phyloP scores from a whole-genome alignment of 2,329 filamentous ascomycete species.

The Hortaea werneckii region DNA sequence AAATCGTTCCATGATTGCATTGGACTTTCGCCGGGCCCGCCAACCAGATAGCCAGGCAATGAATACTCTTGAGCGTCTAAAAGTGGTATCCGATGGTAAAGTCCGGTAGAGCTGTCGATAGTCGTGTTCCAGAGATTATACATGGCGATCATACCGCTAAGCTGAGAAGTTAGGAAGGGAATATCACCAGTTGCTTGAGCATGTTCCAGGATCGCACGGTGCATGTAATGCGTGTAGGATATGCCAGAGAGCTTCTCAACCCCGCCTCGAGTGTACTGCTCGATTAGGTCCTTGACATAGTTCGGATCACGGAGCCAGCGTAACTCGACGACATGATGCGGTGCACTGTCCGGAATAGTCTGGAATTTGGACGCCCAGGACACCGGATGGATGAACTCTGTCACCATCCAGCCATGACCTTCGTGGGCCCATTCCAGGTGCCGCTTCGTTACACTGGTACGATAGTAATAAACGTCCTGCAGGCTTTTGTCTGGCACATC shows the following conservation, averaged over 20 bases:
- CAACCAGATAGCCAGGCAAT: conserved; percentile 30
- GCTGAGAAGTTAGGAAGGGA: conserved; percentile 28
- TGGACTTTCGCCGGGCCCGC: conserved; percentile 13
- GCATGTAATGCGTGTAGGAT: conserved; percentile 25
- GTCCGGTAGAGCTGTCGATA: conserved; percentile 26
- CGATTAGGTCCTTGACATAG: conserved; percentile 32
- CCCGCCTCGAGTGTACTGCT: conserved; percentile 29
- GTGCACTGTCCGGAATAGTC: conserved; percentile 17
- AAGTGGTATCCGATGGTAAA: conserved; percentile 35
- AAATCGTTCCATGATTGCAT: conserved; percentile 16
- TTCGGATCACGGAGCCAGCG: conserved; percentile 32
- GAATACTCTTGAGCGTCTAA: conserved; percentile 36
- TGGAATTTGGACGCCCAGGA: conserved; percentile 19
- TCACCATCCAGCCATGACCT: conserved; percentile 31
- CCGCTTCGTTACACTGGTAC: conserved; percentile 32
- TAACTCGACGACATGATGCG: conserved; percentile 17
- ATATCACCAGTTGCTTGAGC: conserved; percentile 31
- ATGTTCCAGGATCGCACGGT: conserved; percentile 26
- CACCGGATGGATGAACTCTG: conserved; percentile 34
- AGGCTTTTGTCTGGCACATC: conserved; percentile 33
- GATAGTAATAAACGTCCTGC: conserved; percentile 39
- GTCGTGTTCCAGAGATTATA: conserved; percentile 32
- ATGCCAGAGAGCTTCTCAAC: conserved; percentile 25
- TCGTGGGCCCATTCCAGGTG: conserved; percentile 29
- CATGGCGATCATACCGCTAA: conserved; percentile 31